Percentiles rank a stretch among this genome's conserved stretches.
Evolutionary conservation across 805 yeast species (phyloP).

Genomic region (Ogataea siamensis): DNA sequence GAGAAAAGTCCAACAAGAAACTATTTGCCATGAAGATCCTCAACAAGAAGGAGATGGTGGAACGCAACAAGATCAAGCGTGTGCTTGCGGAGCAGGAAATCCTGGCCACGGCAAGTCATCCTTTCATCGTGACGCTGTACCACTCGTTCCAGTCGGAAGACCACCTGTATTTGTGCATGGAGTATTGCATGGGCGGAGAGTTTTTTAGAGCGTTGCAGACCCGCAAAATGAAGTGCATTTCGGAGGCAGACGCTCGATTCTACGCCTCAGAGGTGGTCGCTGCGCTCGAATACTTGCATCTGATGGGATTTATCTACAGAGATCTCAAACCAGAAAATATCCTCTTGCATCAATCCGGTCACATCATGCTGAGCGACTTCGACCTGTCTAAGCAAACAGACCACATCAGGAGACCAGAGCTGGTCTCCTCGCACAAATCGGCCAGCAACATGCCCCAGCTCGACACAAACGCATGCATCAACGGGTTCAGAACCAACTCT

Average conservation of each 20-base stretch:
- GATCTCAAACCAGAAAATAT: slow-evolving; percentile 97
- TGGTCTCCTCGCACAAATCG: slow-evolving; percentile 40
- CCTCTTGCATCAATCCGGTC: slow-evolving; percentile 92
- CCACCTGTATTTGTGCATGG: slow-evolving; percentile 91
- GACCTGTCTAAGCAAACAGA: slow-evolving; percentile 90
- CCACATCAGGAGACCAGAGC: slow-evolving; percentile 71
- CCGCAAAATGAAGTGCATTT: slow-evolving; percentile 76
- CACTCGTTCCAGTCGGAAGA: slow-evolving; percentile 97
- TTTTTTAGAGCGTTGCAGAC: slow-evolving; percentile 95
- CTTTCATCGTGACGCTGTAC: slow-evolving; percentile 92
- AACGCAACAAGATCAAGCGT: slow-evolving; percentile 89
- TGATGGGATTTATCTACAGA: slow-evolving; percentile 96
- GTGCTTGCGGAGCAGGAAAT: slow-evolving; percentile 97
- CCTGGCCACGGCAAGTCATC: slow-evolving; percentile 91
- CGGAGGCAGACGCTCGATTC: slow-evolving; percentile 86
- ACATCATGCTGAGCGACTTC: slow-evolving; percentile 95
- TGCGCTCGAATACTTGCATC: slow-evolving; percentile 89
- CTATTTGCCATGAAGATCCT: slow-evolving; percentile 92
- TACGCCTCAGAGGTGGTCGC: slow-evolving; percentile 98
- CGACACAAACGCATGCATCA: slow-evolving; percentile 93
- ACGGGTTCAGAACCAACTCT: slow-evolving; percentile 94
- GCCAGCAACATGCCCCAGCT: slow-evolving; percentile 54
- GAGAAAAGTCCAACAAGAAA: slow-evolving; percentile 71
- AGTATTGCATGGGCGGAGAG: slow-evolving; percentile 99
- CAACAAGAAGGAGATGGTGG: slow-evolving; percentile 89